These are phyloP conservation scores for Beauveria asiatica DNA, from an alignment of 2,329 filamentous ascomycete species.

Conservation along the genomic window DNA sequence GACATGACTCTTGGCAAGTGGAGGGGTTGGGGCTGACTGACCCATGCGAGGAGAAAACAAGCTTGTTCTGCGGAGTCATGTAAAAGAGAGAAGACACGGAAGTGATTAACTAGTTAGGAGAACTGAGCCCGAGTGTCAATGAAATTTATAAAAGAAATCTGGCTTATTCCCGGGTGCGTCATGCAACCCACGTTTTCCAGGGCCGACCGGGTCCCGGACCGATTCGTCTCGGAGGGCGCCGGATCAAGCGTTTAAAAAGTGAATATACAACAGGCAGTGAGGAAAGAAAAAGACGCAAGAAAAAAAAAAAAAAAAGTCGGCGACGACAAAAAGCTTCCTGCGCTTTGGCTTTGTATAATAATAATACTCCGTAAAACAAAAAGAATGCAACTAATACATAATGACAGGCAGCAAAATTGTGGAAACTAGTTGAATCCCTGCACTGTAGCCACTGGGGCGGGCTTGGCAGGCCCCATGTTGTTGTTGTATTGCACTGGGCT, in stretches of 20 bases:
- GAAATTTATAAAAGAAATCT: no score
- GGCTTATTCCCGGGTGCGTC: no score
- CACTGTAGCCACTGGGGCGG: neutral
- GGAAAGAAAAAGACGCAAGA: neutral
- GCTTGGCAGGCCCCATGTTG: neutral
- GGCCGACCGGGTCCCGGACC: neutral
- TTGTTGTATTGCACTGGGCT: neutral
- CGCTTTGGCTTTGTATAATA: neutral
- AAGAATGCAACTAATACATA: neutral
- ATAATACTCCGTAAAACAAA: neutral
- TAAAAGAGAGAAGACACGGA: no score
- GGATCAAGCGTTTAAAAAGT: neutral
- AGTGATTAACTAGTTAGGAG: no score
- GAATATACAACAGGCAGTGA: neutral
- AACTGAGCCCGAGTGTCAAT: no score
- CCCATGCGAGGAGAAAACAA: no score
- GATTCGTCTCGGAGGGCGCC: neutral
- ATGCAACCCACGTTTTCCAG: no score
- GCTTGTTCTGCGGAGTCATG: no score
- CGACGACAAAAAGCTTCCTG: no score
- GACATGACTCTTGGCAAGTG: neutral
- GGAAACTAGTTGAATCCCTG: neutral
- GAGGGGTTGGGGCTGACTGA: no score
- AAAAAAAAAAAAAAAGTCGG: neutral
- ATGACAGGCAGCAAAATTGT: neutral